Percentiles rank a stretch among this genome's conserved stretches.
These are phyloP conservation scores for Stachybotrys echinatus DNA, from an alignment of 2,329 filamentous ascomycete genomes.

Conservation along the genomic window DNA sequence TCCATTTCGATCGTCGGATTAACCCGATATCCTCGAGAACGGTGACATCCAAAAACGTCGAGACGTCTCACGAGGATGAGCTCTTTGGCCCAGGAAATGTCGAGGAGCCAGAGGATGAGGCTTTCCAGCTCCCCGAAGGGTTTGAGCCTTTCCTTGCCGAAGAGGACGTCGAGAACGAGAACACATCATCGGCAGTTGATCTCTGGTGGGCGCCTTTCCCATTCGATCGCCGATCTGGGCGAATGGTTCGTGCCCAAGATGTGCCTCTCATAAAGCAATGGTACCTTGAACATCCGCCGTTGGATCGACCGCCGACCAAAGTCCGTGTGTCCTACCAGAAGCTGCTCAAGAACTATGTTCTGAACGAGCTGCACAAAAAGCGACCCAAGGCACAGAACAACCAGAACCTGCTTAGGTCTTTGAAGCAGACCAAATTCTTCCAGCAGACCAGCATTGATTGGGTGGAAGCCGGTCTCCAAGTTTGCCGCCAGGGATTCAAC, in stretches of 20 bases:
- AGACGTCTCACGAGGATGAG: constrained; percentile 86
- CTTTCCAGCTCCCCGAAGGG: constrained; percentile 75
- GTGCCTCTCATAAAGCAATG: constrained; percentile 96
- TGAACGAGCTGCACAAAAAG: constrained; percentile 96
- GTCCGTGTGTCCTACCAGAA: constrained; percentile 98
- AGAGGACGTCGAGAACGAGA: constrained; percentile 80
- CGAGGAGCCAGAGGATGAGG: constrained; percentile 69
- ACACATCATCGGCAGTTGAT: constrained; percentile 86
- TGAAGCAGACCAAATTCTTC: constrained; percentile 98
- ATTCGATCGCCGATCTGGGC: constrained; percentile 88
- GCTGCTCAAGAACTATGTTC: constrained; percentile 87
- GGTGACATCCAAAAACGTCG: constrained; percentile 91
- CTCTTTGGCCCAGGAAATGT: constrained; percentile 80
- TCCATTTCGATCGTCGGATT: constrained; percentile 96
- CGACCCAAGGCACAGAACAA: constrained; percentile 93
- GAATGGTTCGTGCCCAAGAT: constrained; percentile 95
- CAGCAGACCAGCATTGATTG: constrained; percentile 99
- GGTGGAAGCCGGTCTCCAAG: constrained; percentile 97
- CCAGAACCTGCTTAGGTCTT: constrained; percentile 80
- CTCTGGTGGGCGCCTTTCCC: constrained; percentile 98
- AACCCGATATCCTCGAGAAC: constrained; percentile 96
- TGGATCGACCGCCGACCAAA: constrained; percentile 83
- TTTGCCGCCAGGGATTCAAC: constrained; percentile 97
- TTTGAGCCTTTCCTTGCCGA: constrained; percentile 86
- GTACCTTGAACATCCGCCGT: constrained; percentile 94